Percentiles rank a stretch among this genome's conserved stretches.
Evolutionary conservation across 179 eudicot genomes (phyloP).

Genomic region (Beta macrorhiza): DNA sequence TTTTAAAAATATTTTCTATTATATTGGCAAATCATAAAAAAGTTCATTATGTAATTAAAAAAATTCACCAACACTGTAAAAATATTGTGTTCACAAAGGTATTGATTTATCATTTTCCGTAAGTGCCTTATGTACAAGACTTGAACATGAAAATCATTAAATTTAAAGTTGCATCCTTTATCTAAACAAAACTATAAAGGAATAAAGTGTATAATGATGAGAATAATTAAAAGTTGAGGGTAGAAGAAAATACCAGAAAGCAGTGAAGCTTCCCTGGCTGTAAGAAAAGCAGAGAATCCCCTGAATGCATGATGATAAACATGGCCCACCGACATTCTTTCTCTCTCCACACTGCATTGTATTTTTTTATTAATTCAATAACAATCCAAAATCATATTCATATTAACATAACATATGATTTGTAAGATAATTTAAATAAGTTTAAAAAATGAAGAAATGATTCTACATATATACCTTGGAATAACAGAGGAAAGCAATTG

Average conservation of each 20-base stretch:
- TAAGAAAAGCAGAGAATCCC: constrained; percentile 48
- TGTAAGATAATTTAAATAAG: neutral
- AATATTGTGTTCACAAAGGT: no score
- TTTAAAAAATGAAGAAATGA: neutral
- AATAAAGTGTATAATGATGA: neutral
- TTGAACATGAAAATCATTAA: no score
- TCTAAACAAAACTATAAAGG: neutral
- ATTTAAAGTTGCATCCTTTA: no score
- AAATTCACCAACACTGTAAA: no score
- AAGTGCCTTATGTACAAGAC: no score
- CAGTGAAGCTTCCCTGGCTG: constrained; percentile 39
- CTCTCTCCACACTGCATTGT: constrained; percentile 35
- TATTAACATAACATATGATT: neutral
- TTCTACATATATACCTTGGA: constrained; percentile 28
- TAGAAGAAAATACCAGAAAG: constrained; percentile 32
- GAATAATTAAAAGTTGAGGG: neutral
- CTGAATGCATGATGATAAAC: constrained; percentile 45
- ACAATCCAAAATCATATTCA: neutral
- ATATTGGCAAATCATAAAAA: no score
- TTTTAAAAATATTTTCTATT: no score
- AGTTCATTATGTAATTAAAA: no score
- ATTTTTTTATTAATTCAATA: neutral
- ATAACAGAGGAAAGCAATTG: constrained; percentile 38
- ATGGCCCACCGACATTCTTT: constrained; percentile 40
- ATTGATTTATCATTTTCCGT: no score